Evolutionary conservation across 2,329 filamentous ascomycete genomes (phyloP).

Genomic region (Aspergillus sojae): DNA sequence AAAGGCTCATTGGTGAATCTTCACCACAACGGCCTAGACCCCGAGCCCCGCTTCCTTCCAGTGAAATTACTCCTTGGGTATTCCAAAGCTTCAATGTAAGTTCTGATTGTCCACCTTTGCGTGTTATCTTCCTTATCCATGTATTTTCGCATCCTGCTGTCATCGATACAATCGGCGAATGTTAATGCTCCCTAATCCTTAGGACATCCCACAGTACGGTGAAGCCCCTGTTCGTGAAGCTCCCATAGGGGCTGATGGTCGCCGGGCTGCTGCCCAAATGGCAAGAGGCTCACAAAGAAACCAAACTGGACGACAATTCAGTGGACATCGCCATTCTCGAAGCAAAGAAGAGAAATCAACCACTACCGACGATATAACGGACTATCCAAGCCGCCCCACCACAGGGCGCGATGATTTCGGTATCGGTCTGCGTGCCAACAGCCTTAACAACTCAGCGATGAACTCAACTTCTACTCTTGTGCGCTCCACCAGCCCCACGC

Average conservation of each 20-base stretch:
- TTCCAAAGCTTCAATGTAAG: constrained; percentile 83
- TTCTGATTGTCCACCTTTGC: not conserved
- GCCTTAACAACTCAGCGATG: constrained; percentile 49
- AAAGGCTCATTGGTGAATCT: constrained; percentile 48
- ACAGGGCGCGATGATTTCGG: constrained; percentile 75
- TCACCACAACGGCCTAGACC: constrained; percentile 78
- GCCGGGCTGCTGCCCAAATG: constrained; percentile 63
- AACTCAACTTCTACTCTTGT: constrained; percentile 53
- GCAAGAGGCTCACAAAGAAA: constrained; percentile 49
- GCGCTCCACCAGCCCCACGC: constrained; percentile 79
- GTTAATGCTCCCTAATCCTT: constrained; percentile 9
- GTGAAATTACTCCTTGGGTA: constrained; percentile 95
- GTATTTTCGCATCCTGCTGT: not conserved
- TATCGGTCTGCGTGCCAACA: constrained; percentile 51
- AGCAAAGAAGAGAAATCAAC: constrained; percentile 62
- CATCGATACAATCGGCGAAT: not conserved
- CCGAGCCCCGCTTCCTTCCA: constrained; percentile 81
- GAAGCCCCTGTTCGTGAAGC: constrained; percentile 75
- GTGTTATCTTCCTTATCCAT: not conserved
- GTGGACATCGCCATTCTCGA: constrained; percentile 49
- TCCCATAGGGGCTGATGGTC: constrained; percentile 69
- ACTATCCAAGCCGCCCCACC: constrained; percentile 67
- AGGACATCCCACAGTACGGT: constrained; percentile 77
- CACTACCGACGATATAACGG: constrained; percentile 37
- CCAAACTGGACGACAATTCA: constrained; percentile 56